Evolutionary conservation across 2,329 filamentous ascomycete genomes (phyloP).

Genomic region (Cercospora zeae-maydis): DNA sequence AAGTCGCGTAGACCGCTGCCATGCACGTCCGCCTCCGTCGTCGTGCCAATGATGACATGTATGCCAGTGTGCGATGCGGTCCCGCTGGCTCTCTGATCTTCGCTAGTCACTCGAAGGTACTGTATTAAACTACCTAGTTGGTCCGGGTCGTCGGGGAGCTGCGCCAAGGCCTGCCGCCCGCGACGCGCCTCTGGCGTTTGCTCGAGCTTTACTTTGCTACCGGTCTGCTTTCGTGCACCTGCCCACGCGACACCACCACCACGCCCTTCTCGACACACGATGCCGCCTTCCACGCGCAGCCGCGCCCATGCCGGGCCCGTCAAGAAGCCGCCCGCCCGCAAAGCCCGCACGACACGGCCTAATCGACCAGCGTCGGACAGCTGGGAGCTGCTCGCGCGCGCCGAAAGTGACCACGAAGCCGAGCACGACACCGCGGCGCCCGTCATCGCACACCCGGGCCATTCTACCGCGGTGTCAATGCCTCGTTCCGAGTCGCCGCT

Average conservation of each 20-base stretch:
- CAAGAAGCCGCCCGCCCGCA: constrained; percentile 16
- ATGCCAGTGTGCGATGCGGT: no score
- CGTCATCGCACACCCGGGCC: background rate
- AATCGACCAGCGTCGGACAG: background rate
- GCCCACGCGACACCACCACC: background rate
- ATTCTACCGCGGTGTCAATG: background rate
- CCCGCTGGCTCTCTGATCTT: no score
- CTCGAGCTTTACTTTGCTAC: background rate
- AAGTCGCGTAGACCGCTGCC: no score
- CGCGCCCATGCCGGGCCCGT: constrained; percentile 2
- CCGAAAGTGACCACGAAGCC: background rate
- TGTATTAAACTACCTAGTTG: no score
- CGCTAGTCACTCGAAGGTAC: no score
- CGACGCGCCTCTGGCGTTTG: constrained; percentile 6
- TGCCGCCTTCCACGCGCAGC: constrained; percentile 16
- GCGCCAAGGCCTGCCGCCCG: background rate
- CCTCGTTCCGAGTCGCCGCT: background rate
- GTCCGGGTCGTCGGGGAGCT: background rate
- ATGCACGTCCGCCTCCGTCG: no score
- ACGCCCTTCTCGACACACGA: constrained; percentile 1
- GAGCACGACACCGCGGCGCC: background rate
- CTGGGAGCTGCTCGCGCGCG: constrained; percentile 8
- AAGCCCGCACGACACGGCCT: constrained; percentile 4
- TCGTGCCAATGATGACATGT: no score
- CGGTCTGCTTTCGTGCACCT: background rate